Evolutionary conservation across 306 rosid species (phyloP), one percentile per base, ranked within the genome.

Genomic region (Ceratonia siliqua): DNA sequence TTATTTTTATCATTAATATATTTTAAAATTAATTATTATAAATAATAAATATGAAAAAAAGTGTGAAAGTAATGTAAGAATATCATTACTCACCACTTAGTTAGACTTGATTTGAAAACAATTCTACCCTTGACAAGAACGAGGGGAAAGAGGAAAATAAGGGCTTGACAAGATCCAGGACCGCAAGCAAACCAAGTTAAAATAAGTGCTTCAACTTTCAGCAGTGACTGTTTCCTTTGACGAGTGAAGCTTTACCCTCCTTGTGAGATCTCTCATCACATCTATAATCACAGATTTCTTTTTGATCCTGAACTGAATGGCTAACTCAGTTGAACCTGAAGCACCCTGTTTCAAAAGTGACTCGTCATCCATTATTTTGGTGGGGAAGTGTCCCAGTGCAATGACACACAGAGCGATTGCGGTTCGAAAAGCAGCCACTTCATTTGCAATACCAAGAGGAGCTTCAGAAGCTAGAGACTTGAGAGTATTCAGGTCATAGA

Each of bases 351-450:
- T 85, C 87, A 94, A 74, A 22, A 90, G 62, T 36, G 89, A 48
- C 77, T 91, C 93, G 20, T 92, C 99, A 70, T 94, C 99, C 89
- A 87, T 83, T 84, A 90, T 85, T 86, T 92, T 85, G 69, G 98
- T 90, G 17, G 99, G 97, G 78, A 94, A 94, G 81, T 94, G 96
- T 63, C 83, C 89, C 15, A 94, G 81, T 59, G 97, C 99, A 79
- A 94, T 90, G 82, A 86, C 91, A 68, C 97, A 94, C 10, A 94
- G 72, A 1, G 92, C 94, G 39, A 94, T 83, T 21, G 85, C 1
- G 18, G 99, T 87, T 6, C 96, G 97, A 25, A 92, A 84, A 7
- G 87, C 85, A 25, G 95, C 89, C 18, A 82, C 67, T 63, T 94
- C 97, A 61, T 78, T 92, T 82, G 88, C 86, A 80, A 87, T 74